Evolutionary conservation across 495 filamentous ascomycete genomes (phyloP).

Genomic region (Umbilicaria muhlenbergii): DNA sequence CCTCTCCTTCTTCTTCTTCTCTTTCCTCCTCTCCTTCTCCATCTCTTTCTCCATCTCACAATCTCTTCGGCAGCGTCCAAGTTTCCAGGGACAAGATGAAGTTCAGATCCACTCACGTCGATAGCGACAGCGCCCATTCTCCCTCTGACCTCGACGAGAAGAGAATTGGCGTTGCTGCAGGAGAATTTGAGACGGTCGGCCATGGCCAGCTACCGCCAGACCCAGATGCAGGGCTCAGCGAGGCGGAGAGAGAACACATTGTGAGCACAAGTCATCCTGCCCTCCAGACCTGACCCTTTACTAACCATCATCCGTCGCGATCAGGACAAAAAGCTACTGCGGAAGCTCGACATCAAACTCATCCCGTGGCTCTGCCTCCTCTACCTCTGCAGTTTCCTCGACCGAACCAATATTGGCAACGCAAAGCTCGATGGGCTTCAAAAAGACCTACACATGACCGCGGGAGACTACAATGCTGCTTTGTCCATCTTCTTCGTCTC

Average conservation of each 20-base stretch:
- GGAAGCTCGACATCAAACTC: constrained; percentile 53
- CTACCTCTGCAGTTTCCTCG: constrained; percentile 70
- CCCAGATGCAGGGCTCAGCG: constrained; percentile 52
- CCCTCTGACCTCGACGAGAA: constrained; percentile 16
- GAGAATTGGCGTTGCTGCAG: constrained; percentile 1
- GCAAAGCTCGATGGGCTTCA: constrained; percentile 65
- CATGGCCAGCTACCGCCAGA: constrained; percentile 28
- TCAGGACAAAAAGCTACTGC: constrained; percentile 51
- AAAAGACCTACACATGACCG: constrained; percentile 45
- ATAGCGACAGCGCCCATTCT: constrained; percentile 7
- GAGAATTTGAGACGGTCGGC: constrained; percentile 4
- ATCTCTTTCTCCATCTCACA: too few species aligned
- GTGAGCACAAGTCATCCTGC: constrained; percentile 26
- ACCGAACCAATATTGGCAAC: constrained; percentile 70
- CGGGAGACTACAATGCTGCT: constrained; percentile 58
- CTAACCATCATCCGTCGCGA: not conserved
- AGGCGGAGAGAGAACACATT: constrained; percentile 48
- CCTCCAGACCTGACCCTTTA: not conserved
- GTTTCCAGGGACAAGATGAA: too few species aligned
- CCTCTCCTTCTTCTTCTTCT: too few species aligned
- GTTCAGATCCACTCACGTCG: too few species aligned
- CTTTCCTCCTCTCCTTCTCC: too few species aligned
- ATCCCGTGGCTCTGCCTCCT: constrained; percentile 77
- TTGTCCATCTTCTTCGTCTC: constrained; percentile 87
- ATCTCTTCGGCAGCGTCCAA: too few species aligned